Evolutionary conservation across 2,329 filamentous ascomycete species (phyloP), one percentile per base, ranked within the genome.

Genomic region (Hypomyces perniciosus): DNA sequence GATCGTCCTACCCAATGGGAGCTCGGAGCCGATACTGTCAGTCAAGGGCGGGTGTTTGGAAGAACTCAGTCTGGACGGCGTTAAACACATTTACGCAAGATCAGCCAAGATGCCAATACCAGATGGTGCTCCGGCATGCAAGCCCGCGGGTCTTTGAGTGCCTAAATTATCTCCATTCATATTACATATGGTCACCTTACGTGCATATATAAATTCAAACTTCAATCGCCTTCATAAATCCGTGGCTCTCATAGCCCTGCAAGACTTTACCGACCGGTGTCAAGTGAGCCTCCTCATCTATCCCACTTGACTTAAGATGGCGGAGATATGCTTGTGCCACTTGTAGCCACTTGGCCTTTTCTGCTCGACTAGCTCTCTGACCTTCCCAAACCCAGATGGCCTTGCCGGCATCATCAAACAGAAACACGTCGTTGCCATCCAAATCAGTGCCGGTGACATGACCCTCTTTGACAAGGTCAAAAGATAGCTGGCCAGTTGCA

Each of bases 331-430:
- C 68, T 66, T 83, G 76, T n/a, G 78, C 76, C 4, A 82, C 74
- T 52, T 71, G 73, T 42, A 84, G 65, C 84, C 84, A 87, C 62
- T 71, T 70, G 5, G 77, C 73, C 63, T 74, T 83, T 67, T 86
- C 84, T 1, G 64, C 66, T 33, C 66, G 66, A 62, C 82, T 86
- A 7, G 83, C 81, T 1, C 71, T 69, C 2, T 67, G 65, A 1
- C 84, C 84, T 59, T 84, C 75, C 84, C 84, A 86, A 2, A 86
- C 80, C 82, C 83, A 87, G 33, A 86, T 69, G 6, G 68, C 68
- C 46, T 64, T 74, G 6, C 81, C 81, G 1, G 70, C 72, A 56
- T 84, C 80, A 53, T 79, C 76, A 20, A 84, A 70, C 20, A 87
- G 62, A 59, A 86, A 86, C 5, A 86, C 76, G 58, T 86, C 82